Percentiles rank a stretch among this genome's conserved stretches.
phyloP scores from a whole-genome alignment of 495 filamentous ascomycete species.

The Mycothermus thermophilus region DNA sequence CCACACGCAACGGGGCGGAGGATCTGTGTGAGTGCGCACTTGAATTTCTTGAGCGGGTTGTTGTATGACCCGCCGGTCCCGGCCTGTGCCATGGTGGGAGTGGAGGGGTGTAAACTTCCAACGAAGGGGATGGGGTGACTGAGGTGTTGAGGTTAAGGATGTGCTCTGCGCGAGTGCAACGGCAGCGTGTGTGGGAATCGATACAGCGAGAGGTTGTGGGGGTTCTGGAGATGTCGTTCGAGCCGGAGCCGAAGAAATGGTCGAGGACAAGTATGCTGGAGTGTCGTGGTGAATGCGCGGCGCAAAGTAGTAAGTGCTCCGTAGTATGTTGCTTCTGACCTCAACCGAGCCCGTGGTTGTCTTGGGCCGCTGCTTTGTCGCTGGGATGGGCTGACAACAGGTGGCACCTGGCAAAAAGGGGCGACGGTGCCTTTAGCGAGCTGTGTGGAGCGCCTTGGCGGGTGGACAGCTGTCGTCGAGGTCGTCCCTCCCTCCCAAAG shows the following conservation, averaged over 20 bases:
- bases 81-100: slow-evolving; percentile 33
- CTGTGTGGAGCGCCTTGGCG: too few species aligned
- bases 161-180: neutral
- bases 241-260: neutral
- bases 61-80: slow-evolving; percentile 74
- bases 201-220: neutral
- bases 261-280: slow-evolving; percentile 1
- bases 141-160: slow-evolving; percentile 1
- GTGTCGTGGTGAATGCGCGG: neutral
- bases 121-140: neutral
- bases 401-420: too few species aligned
- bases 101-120: slow-evolving; percentile 1
- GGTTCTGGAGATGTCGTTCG: neutral
- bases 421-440: too few species aligned
- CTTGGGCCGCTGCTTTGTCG: too few species aligned
- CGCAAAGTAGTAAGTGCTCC: too few species aligned
- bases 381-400: too few species aligned
- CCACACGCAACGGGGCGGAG: neutral
- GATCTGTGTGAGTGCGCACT: slow-evolving; percentile 38
- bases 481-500: too few species aligned
- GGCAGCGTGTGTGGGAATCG: neutral
- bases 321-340: too few species aligned
- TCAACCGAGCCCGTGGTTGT: too few species aligned
- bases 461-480: too few species aligned
- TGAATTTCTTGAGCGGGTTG: slow-evolving; percentile 99